Evolutionary conservation across 495 filamentous ascomycete species (phyloP).

Genomic region (Parathielavia hyrcaniae): DNA sequence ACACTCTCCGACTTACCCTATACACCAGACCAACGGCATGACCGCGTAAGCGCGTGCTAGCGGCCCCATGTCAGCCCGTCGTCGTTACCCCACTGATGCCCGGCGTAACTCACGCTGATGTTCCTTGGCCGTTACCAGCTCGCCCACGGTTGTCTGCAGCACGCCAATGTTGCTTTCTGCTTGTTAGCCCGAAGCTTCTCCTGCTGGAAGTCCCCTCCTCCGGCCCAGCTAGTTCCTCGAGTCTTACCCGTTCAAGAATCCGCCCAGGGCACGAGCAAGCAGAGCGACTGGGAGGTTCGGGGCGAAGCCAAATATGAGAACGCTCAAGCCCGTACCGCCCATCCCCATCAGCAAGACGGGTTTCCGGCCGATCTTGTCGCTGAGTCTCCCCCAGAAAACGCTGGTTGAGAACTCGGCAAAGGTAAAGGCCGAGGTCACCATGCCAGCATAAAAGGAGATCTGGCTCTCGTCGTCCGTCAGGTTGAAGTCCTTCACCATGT

Average conservation of each 20-base stretch:
- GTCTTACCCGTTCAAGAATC: slow-evolving; percentile 82
- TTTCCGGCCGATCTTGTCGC: slow-evolving; percentile 88
- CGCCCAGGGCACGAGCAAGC: slow-evolving; percentile 80
- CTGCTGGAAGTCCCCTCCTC: background rate
- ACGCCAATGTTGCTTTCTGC: slow-evolving; percentile 78
- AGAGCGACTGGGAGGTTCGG: slow-evolving; percentile 76
- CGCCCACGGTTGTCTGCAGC: slow-evolving; percentile 87
- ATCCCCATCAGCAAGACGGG: slow-evolving; percentile 84
- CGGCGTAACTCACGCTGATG: slow-evolving; percentile 64
- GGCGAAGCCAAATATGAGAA: slow-evolving; percentile 89
- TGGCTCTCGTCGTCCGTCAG: slow-evolving; percentile 69
- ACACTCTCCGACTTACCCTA: slow-evolving; percentile 58
- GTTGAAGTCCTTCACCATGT: slow-evolving; percentile 90
- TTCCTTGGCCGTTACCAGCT: slow-evolving; percentile 83
- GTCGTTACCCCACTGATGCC: background rate
- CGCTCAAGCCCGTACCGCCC: slow-evolving; percentile 84
- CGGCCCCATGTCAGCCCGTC: slow-evolving; percentile 25
- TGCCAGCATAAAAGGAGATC: slow-evolving; percentile 87
- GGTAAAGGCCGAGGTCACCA: slow-evolving; percentile 95
- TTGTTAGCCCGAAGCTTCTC: slow-evolving; percentile 19
- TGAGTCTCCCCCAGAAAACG: slow-evolving; percentile 86
- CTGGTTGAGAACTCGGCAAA: slow-evolving; percentile 90
- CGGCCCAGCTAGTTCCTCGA: background rate
- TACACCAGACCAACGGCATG: slow-evolving; percentile 96
- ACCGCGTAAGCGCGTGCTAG: slow-evolving; percentile 84